Evolutionary conservation across 2,329 filamentous ascomycete genomes (phyloP).

Genomic region (Knufia fluminis): DNA sequence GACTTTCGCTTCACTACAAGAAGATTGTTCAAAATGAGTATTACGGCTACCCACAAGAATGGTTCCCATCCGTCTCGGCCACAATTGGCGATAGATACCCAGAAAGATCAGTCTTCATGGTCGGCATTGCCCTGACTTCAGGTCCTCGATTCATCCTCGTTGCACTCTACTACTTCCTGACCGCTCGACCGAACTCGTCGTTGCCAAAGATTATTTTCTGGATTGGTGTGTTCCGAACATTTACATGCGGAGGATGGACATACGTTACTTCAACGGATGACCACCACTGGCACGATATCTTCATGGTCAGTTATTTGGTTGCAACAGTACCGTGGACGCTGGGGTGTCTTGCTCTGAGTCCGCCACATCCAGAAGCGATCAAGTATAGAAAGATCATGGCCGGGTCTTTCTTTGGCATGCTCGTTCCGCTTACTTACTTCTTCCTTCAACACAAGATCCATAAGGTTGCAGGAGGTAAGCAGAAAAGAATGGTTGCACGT

Average conservation of each 20-base stretch:
- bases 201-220: slow-evolving; percentile 74
- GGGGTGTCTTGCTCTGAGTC: slow-evolving; percentile 80
- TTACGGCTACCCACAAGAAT: slow-evolving; percentile 88
- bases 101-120: slow-evolving; percentile 90
- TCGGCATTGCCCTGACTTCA: slow-evolving; percentile 95
- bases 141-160: slow-evolving; percentile 87
- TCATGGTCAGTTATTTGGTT: slow-evolving; percentile 97
- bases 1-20: slow-evolving; percentile 73
- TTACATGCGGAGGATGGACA: slow-evolving; percentile 96
- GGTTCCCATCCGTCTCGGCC: slow-evolving; percentile 92
- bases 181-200: slow-evolving; percentile 61
- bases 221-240: slow-evolving; percentile 74
- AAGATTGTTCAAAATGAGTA: slow-evolving; percentile 98
- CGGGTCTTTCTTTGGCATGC: slow-evolving; percentile 75
- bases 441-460: slow-evolving; percentile 99
- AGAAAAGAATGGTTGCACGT: neutral
- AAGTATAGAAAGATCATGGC: slow-evolving; percentile 84
- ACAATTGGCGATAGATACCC: slow-evolving; percentile 97
- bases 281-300: slow-evolving; percentile 97
- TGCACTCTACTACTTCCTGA: slow-evolving; percentile 84
- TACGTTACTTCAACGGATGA: slow-evolving; percentile 98
- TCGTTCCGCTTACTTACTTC: slow-evolving; percentile 87
- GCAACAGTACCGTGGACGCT: slow-evolving; percentile 91
- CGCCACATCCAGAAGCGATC: slow-evolving; percentile 69
- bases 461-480: slow-evolving; percentile 78